These are phyloP conservation scores for Metschnikowia reukaufii DNA, from an alignment of 805 yeast genomes.

Conservation along the genomic window DNA sequence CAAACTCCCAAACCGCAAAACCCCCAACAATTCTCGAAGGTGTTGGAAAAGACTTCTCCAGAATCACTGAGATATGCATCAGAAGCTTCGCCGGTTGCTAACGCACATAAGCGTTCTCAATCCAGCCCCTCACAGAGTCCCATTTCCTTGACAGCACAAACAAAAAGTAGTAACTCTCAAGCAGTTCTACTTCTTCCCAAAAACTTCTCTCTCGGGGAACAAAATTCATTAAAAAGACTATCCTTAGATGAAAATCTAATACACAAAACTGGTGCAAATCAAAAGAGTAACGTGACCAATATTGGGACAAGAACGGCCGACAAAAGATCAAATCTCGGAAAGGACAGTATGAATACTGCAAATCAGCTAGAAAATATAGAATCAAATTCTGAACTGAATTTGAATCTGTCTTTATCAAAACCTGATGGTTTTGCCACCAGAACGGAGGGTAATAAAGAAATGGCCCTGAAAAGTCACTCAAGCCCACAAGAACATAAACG, in stretches of 20 bases:
- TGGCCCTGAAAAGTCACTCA: neutral
- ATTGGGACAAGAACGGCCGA: conserved; percentile 16
- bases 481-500: neutral
- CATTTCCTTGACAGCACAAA: conserved; percentile 11
- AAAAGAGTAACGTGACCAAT: conserved; percentile 19
- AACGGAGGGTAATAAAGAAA: neutral
- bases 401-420: neutral
- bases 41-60: conserved; percentile 9
- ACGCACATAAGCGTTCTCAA: conserved; percentile 27
- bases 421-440: neutral
- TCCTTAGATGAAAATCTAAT: conserved; percentile 17
- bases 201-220: conserved; percentile 38
- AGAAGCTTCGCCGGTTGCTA: conserved; percentile 5
- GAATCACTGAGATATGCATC: conserved; percentile 12
- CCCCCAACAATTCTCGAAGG: conserved; percentile 15
- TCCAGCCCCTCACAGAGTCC: conserved; percentile 35
- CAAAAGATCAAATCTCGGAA: neutral
- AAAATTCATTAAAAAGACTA: conserved; percentile 24
- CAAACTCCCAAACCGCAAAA: conserved; percentile 40
- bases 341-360: neutral
- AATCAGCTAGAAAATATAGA: neutral
- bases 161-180: conserved; percentile 27
- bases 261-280: conserved; percentile 4
- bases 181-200: conserved; percentile 54
- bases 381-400: neutral